Base-by-base conservation (phyloP, 2,329 filamentous ascomycete species). In the Thyridium curvatum region DNA sequence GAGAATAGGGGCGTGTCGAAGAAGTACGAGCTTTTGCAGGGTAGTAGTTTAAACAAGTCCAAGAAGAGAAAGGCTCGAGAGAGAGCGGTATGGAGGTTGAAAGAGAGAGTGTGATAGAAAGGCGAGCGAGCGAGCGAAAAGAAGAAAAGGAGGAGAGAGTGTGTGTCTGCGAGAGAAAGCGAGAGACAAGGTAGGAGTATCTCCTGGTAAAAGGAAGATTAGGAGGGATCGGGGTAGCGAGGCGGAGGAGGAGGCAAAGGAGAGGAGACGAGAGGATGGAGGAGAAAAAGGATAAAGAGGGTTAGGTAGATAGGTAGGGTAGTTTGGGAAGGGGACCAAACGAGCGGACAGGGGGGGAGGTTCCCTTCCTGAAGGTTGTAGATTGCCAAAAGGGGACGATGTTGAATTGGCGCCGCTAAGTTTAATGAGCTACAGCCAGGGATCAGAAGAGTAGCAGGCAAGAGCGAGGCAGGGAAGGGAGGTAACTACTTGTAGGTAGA, bases 51-150 rank as follows among this genome's bases (percentile, higher is more conserved):
- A 43, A 39, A 39, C 30, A 26, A 39, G 34, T 18, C 10, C 21
- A 33, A 38, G 34, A 26, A 38, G 31, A 34, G 37, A 32, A 18
- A 41, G 43, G 34, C 46, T 43, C 47, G 41, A 39, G 29, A 33
- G 32, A 36, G 21, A 13, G 26, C 18, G 21, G 21, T 26, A 6
- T 12, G 32, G 18, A 15, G 14, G 31, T 14, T 17, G 17, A 26
- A 21, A 17, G 14, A 15, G 30, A 39, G 31, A 30, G 30, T 12
- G 34, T 16, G 34, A 26, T 26, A 26, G 21, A 26, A 41, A 37
- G 21, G 21, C 18, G 34, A 37, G 39, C 34, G 44, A 46, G 45
- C 42, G 46, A 48, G 44, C 14, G 47, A 47, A 44, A 44, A 48
- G 44, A 44, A 48, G 44, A 49, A 49, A 42, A 43, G 41, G 40